These are phyloP conservation scores for Talaromyces funiculosus DNA, from an alignment of 2,329 filamentous ascomycete genomes.

Conservation along the genomic window DNA sequence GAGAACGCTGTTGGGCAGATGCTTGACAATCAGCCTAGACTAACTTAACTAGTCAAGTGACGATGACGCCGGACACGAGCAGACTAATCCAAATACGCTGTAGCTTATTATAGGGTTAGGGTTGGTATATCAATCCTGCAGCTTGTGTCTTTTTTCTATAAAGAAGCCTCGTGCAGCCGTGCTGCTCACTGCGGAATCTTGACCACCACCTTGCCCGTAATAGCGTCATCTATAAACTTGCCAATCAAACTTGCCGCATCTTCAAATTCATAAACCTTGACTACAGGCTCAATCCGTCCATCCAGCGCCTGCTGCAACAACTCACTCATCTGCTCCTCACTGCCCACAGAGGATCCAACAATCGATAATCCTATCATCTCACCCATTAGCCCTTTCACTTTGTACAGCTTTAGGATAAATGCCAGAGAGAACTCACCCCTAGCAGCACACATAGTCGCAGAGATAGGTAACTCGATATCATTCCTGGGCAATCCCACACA, in stretches of 20 bases:
- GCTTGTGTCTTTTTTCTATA: not conserved
- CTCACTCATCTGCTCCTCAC: not conserved
- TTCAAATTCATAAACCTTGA: not conserved
- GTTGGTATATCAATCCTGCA: not conserved
- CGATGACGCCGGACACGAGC: not conserved
- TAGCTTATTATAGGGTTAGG: not conserved
- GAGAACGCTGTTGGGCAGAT: not conserved
- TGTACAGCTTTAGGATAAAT: not conserved
- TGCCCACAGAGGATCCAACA: not conserved
- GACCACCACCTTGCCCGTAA: not conserved
- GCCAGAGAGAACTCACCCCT: not conserved
- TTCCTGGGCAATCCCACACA: constrained; percentile 5
- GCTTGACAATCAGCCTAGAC: not conserved
- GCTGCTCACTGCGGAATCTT: not conserved
- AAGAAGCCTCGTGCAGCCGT: not conserved
- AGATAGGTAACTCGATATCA: not conserved
- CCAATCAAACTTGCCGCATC: not conserved
- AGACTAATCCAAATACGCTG: not conserved
- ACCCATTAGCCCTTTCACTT: not conserved
- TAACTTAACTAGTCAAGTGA: not conserved
- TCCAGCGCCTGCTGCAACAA: not conserved
- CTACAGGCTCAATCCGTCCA: not conserved
- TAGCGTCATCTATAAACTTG: not conserved
- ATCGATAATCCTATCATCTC: not conserved
- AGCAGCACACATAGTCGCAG: not conserved